Evolutionary conservation across 768 basidiomycete species (phyloP).

Genomic region (Coprinopsis marcescibilis): DNA sequence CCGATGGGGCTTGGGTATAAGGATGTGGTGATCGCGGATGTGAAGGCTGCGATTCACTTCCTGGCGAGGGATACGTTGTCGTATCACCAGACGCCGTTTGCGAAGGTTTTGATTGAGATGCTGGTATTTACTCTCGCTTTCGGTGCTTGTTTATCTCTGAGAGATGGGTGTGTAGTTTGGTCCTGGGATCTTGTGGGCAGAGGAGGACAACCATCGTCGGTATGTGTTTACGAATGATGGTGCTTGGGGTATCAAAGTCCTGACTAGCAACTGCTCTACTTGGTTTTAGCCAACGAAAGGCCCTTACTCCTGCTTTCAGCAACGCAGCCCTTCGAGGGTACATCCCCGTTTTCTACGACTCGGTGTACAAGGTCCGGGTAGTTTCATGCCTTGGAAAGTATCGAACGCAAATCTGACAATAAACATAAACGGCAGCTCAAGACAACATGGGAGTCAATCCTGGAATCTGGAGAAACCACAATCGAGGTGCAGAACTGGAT

Average conservation of each 20-base stretch:
- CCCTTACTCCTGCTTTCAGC: too few species aligned
- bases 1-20: slow-evolving; percentile 30
- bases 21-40: slow-evolving; percentile 36
- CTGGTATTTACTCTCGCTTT: slow-evolving; percentile 24
- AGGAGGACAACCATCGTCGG: slow-evolving; percentile 43
- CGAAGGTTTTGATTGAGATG: slow-evolving; percentile 31
- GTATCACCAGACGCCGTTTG: slow-evolving; percentile 36
- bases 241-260: too few species aligned
- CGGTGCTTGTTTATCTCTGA: too few species aligned
- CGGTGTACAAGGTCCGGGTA: too few species aligned
- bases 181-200: slow-evolving; percentile 33
- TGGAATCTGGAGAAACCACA: slow-evolving; percentile 26
- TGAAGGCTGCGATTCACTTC: slow-evolving; percentile 47
- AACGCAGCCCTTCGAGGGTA: too few species aligned
- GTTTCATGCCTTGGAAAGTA: too few species aligned
- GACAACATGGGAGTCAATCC: slow-evolving; percentile 21
- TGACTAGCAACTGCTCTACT: background rate
- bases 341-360: too few species aligned
- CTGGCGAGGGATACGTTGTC: slow-evolving; percentile 43
- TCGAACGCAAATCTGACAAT: too few species aligned
- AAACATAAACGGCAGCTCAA: slow-evolving; percentile 35
- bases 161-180: too few species aligned
- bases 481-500: slow-evolving; percentile 47
- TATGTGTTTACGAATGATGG: too few species aligned
- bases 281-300: too few species aligned